Base-by-base conservation (phyloP, 1,139 yeast genomes). In the Geotrichum histeridarum region DNA sequence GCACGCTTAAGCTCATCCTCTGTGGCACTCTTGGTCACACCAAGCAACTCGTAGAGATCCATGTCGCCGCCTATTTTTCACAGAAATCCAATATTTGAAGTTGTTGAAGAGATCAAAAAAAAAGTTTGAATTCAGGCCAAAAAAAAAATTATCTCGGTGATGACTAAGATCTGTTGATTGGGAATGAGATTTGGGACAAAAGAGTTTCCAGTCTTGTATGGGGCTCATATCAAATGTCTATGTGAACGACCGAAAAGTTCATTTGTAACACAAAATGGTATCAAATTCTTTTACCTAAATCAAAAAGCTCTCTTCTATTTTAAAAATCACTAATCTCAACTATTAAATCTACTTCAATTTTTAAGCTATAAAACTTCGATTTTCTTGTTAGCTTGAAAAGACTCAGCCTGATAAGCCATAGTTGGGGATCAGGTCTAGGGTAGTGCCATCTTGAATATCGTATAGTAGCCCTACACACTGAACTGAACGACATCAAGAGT, bases 1-100 rank as follows among this genome's bases (percentile, higher is more conserved):
- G 97, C 89, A 69, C 87, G 87, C 67, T 93, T 93, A 63, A 94
- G 83, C 57, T 87, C 96, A 8, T 73, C 69, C 50, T 86, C 95
- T n/a, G 77, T 74, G 4, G 95, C 80, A 2, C 79, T 70, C 62
- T 78, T 80, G 50, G 81, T 81, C 32, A 89, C 85, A 8, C 80
- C 80, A 43, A 93, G 75, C 38, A 93, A 83, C 67, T 85, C 89
- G 70, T 93, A 93, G 73, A 90, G 89, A 64, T 74, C 75, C 66
- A 73, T 73, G 49, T n/a, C 37, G 14, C 12, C 14, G n/a, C 12
- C 37, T 3, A 11, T n/a, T 33, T 6, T n/a, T 33, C 37, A 33
- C 37, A 33, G 7, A 3, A 33, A 33, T 11, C 37, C n/a, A 11
- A n/a, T 3, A 33, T 11, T 6, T n/a, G 14, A 3, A n/a, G 12